These are phyloP conservation scores for Polytrichum formosum DNA, from an alignment of 225 moss, liverwort and hornwort species.

Conservation along the genomic window DNA sequence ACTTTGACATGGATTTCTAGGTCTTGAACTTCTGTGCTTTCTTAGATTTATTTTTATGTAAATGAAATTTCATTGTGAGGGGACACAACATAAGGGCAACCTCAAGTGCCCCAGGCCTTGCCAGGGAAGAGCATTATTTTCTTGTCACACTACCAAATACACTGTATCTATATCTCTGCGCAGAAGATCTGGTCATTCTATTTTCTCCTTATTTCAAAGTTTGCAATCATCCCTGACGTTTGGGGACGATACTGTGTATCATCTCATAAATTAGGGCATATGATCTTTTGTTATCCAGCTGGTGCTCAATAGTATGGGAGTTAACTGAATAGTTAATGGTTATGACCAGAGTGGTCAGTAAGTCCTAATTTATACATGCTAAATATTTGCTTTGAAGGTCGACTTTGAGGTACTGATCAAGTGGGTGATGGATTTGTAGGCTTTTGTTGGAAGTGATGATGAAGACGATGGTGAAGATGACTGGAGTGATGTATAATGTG, in stretches of 20 bases:
- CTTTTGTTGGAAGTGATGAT: slow-evolving; percentile 81
- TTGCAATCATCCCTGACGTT: too few species aligned
- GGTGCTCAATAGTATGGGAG: background rate
- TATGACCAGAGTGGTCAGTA: background rate
- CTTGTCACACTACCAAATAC: too few species aligned
- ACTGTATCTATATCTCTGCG: too few species aligned
- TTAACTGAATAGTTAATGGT: too few species aligned
- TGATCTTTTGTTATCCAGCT: background rate
- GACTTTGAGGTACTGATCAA: slow-evolving; percentile 2
- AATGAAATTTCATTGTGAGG: background rate
- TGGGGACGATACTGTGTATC: background rate
- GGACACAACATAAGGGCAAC: background rate
- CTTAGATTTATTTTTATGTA: background rate
- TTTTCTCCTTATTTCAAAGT: too few species aligned
- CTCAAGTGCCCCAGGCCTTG: background rate
- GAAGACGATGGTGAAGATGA: slow-evolving; percentile 78
- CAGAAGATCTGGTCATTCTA: too few species aligned
- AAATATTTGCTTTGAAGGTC: background rate
- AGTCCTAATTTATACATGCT: background rate
- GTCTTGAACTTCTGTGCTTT: background rate
- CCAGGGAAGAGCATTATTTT: background rate
- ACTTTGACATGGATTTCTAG: background rate
- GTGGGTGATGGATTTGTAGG: slow-evolving; percentile 37
- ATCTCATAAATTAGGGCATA: background rate
- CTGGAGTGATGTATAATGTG: slow-evolving; percentile 59